Percentiles rank a stretch among this genome's conserved stretches.
These are phyloP conservation scores for Trichaptum fuscoviolaceum DNA, from an alignment of 768 basidiomycete genomes.

Conservation along the genomic window DNA sequence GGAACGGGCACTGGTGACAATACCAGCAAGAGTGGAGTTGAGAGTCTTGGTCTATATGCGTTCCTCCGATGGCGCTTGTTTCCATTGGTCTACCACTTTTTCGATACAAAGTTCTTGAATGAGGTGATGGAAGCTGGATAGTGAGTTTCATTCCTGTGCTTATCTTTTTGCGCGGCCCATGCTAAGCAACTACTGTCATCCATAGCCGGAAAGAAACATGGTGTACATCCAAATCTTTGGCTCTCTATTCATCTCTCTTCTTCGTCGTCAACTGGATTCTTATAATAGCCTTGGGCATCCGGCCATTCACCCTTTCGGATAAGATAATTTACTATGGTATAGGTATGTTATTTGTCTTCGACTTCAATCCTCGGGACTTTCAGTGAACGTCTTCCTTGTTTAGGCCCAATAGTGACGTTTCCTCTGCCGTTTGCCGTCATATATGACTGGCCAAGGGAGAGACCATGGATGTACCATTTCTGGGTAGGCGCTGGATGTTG, in stretches of 20 bases:
- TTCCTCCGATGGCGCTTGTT: conserved; percentile 10
- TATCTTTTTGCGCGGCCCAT: background rate
- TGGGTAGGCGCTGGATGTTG: conserved; percentile 13
- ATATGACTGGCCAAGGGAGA: conserved; percentile 20
- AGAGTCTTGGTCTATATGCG: conserved; percentile 3
- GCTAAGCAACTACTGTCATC: background rate
- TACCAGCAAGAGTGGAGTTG: background rate
- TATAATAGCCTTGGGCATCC: conserved; percentile 7
- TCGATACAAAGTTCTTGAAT: conserved; percentile 7
- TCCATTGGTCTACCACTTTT: conserved; percentile 8
- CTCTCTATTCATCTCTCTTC: conserved; percentile 17
- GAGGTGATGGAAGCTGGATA: conserved; percentile 7
- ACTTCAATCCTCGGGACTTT: conserved; percentile 6
- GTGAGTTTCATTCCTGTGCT: background rate
- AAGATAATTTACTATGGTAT: conserved; percentile 16
- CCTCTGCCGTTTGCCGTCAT: conserved; percentile 23
- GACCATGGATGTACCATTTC: conserved; percentile 18
- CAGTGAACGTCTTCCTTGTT: conserved; percentile 1
- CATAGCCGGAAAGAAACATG: conserved; percentile 10
- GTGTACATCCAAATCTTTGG: conserved; percentile 12
- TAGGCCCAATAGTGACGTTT: conserved; percentile 13
- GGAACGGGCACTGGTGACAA: conserved; percentile 2
- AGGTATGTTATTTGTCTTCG: conserved; percentile 1
- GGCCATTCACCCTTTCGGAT: conserved; percentile 13
- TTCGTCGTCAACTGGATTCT: conserved; percentile 23